Percentiles rank a stretch among this genome's conserved stretches.
Evolutionary conservation across 2,329 filamentous ascomycete genomes (phyloP).

Genomic region (Ciborinia camelliae): DNA sequence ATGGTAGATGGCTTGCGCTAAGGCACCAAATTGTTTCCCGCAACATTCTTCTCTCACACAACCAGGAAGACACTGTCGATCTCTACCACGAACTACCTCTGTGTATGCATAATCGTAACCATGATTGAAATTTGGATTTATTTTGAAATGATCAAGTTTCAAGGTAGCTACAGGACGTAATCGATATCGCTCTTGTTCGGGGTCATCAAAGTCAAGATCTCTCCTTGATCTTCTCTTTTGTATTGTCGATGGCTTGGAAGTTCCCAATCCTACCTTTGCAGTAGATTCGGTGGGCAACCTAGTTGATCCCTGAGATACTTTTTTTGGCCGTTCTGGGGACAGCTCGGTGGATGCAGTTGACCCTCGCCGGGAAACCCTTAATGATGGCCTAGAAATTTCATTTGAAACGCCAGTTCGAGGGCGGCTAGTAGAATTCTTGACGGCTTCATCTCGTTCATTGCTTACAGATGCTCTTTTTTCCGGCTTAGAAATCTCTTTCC

Average conservation of each 20-base stretch:
- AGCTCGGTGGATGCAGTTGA: neutral
- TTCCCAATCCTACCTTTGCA: neutral
- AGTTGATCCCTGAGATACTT: neutral
- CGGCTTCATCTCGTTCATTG: neutral
- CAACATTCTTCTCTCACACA: constrained; percentile 58
- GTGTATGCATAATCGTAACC: constrained; percentile 58
- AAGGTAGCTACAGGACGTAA: constrained; percentile 42
- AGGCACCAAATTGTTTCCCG: constrained; percentile 40
- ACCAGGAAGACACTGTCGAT: constrained; percentile 57
- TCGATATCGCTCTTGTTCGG: constrained; percentile 41
- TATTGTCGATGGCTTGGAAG: neutral
- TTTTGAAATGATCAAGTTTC: constrained; percentile 56
- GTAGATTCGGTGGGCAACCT: neutral
- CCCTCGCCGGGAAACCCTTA: constrained; percentile 6
- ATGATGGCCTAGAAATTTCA: constrained; percentile 19
- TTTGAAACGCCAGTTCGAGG: neutral
- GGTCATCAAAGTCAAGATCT: constrained; percentile 10
- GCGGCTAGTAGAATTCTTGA: neutral
- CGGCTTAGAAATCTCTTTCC: neutral
- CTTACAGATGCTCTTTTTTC: constrained; percentile 14
- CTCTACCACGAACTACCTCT: constrained; percentile 57
- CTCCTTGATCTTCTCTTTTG: neutral
- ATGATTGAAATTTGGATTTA: constrained; percentile 59
- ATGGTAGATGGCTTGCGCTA: constrained; percentile 30
- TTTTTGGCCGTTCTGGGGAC: neutral